A percentile compares a stretch with the other conserved stretches of the same genome.
phyloP scores from a whole-genome alignment of 2,329 filamentous ascomycete species.

The Penicillium expansum region DNA sequence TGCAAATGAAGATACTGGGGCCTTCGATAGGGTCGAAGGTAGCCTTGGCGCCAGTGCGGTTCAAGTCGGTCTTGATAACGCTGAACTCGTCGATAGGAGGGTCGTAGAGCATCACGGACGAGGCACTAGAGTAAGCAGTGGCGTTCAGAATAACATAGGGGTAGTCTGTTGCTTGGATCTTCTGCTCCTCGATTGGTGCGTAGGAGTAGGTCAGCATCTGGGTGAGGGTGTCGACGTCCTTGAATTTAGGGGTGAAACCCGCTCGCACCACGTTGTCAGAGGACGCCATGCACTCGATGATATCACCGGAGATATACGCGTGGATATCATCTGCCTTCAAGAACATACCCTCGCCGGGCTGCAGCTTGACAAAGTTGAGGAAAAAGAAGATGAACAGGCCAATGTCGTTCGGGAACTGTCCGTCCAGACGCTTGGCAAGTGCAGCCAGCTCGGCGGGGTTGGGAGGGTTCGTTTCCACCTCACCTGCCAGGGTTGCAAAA shows the following conservation, averaged over 20 bases:
- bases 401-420: constrained; percentile 84
- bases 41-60: constrained; percentile 68
- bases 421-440: constrained; percentile 72
- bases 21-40: constrained; percentile 86
- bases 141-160: constrained; percentile 80
- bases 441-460: constrained; percentile 64
- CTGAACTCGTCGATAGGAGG: constrained; percentile 96
- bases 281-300: constrained; percentile 98
- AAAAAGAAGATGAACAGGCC: constrained; percentile 96
- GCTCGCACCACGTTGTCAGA: constrained; percentile 99
- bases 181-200: constrained; percentile 90
- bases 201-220: constrained; percentile 93
- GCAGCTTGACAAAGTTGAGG: constrained; percentile 87
- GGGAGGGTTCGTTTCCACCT: constrained; percentile 35
- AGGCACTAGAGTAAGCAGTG: constrained; percentile 74
- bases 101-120: constrained; percentile 75
- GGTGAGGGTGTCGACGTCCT: constrained; percentile 86
- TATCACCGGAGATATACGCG: constrained; percentile 74
- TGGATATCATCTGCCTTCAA: constrained; percentile 96
- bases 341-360: constrained; percentile 91
- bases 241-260: constrained; percentile 97
- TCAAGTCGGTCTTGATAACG: constrained; percentile 77
- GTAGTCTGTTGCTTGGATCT: constrained; percentile 83
- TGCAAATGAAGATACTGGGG: constrained; percentile 91
- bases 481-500: constrained; percentile 62